Evolutionary conservation across 345 rosid genomes (phyloP), one percentile per base, ranked within the genome.

Genomic region (Draba incana): DNA sequence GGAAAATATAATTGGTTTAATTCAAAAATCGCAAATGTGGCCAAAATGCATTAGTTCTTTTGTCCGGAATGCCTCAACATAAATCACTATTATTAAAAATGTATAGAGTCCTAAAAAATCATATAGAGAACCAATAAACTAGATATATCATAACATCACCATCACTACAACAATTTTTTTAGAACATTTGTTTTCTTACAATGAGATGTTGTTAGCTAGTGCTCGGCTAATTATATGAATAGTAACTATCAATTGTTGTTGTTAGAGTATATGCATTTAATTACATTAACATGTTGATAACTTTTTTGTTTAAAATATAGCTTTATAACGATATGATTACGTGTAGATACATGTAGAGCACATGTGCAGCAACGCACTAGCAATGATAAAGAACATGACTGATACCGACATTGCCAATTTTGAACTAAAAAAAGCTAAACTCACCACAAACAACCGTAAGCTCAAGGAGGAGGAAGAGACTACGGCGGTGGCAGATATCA

Each of bases 321-420:
- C 62, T 51, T 44, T 8, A 15, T 33, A 59, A 66, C 62, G 67
- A 66, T 50, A 73, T 37, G 42, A 53, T 59, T 43, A 3, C 31
- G 11, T 70, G 75, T 58, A 82, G 64, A 27, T 7, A 2, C 80
- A 81, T 68, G 90, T 83, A 2, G 90, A 81, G 68, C 69, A 45
- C 54, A 85, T 85, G 90, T 85, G 90, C 53, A 77, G 90, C 56
- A 85, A 85, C 59, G 87, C 75, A 3, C 73, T 85, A 25, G 90
- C 85, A 11, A 85, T 85, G 90, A 81, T 78, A 72, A 85, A 77
- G 81, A 83, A 85, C 75, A 78, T 85, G 90, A 85, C 90, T 0
- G 90, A 85, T 75, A 69, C 78, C 3, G 90, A 85, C 57, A 80
- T 85, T 25, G 84, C 81, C 28, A 71, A 65, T 39, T 76, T 69